These are phyloP conservation scores for Candida coquimbonensis DNA, from an alignment of 805 yeast species.

Conservation along the genomic window DNA sequence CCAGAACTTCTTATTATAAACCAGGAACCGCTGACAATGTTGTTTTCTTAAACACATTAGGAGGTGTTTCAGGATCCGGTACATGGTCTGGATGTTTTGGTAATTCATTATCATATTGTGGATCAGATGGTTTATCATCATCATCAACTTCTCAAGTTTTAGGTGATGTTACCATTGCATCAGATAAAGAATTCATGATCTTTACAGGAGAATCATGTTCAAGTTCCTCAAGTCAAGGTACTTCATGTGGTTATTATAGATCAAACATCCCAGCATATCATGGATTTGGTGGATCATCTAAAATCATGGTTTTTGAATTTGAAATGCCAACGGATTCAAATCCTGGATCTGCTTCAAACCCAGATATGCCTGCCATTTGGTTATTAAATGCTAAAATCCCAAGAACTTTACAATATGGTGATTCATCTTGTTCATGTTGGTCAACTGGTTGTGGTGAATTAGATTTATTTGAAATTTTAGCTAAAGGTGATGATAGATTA, in stretches of 20 bases:
- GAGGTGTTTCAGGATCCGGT: conserved; percentile 78
- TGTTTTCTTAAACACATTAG: conserved; percentile 80
- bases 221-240: conserved; percentile 24
- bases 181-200: conserved; percentile 76
- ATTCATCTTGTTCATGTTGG: conserved; percentile 89
- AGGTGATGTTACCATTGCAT: conserved; percentile 57
- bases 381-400: conserved; percentile 91
- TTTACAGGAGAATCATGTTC: conserved; percentile 66
- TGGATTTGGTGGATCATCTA: conserved; percentile 80
- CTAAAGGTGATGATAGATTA: conserved; percentile 67
- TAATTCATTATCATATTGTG: conserved; percentile 83
- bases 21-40: conserved; percentile 68
- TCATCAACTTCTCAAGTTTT: conserved; percentile 65
- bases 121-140: conserved; percentile 67
- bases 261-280: conserved; percentile 85
- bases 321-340: conserved; percentile 70
- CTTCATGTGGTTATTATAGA: conserved; percentile 81
- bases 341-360: conserved; percentile 47
- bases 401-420: conserved; percentile 93
- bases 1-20: conserved; percentile 65
- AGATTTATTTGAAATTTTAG: conserved; percentile 85
- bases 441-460: conserved; percentile 95
- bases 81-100: conserved; percentile 83
- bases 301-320: conserved; percentile 91
- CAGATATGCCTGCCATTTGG: conserved; percentile 99